Base-by-base conservation (phyloP, 768 basidiomycete genomes). In the Trametes punicea region DNA sequence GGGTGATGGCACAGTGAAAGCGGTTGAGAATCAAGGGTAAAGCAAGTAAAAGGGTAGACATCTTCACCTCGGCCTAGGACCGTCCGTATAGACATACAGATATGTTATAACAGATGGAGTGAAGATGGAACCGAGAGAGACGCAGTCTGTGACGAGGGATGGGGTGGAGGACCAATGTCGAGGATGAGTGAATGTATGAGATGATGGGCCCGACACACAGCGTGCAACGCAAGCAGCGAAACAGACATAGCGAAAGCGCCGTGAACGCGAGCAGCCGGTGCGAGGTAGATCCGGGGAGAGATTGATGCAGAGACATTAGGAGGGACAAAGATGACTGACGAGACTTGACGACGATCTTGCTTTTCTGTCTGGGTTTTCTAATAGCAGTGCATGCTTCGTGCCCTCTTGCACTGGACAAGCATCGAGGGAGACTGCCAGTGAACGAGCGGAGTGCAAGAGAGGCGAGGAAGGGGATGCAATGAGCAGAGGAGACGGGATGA, bases 81-180 rank as follows among this genome's bases (percentile, higher is more conserved):
- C 58, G 53, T 60, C 53, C 58, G 39, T 55, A 49, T 55, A 55
- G 47, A 60, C 58, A 51, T 55, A 55, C 54, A 60, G 55, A 60
- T 46, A 60, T 51, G 46, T 29, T 23, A 54, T 45, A 48, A 55
- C 53, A 60, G 38, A 60, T 60, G 52, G 34, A 27, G 42, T 59
- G 52, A 58, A 58, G 57, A 58, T 58, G 46, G 46, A 13, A 36
- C 33, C 16, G 21, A 21, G 42, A 31, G 52, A 36, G 57, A 53
- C 38, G 46, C 36, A 27, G 45, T 29, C 36, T 25, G 25, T 21
- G 30, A 25, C 10, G 41, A 30, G 20, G 34, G 42, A 8, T 2
- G 6, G 26, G n/a, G 5, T 27, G 29, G 41, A n/a, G 41, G 21
- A 15, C 27, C 5, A 36, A 5, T 36, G 34, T 7, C n/a, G 30